Evolutionary conservation across 2,329 filamentous ascomycete genomes (phyloP).

Genomic region (Aspergillus sclerotialis): DNA sequence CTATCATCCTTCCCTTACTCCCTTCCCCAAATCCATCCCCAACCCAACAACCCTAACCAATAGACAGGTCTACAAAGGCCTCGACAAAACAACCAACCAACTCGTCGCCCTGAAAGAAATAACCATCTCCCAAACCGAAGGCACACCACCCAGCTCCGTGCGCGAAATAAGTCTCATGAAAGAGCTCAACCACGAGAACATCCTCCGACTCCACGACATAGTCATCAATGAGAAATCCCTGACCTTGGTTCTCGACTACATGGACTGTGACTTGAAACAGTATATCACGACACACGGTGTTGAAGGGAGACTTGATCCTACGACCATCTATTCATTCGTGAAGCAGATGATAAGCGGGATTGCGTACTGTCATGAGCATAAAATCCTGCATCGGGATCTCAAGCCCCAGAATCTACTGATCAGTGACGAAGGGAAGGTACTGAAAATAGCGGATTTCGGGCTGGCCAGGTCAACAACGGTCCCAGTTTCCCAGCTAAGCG

Average conservation of each 20-base stretch:
- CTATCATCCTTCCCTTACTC: too few species aligned
- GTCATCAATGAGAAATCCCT: conserved; percentile 98
- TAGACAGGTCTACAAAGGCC: neutral
- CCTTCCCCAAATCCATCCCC: neutral
- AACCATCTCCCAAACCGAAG: conserved; percentile 58
- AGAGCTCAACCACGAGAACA: conserved; percentile 97
- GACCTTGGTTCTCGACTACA: conserved; percentile 97
- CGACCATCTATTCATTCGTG: conserved; percentile 97
- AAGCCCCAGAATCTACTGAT: conserved; percentile 96
- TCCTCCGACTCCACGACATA: conserved; percentile 81
- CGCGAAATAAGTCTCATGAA: conserved; percentile 99
- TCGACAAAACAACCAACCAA: neutral
- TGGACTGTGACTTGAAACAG: conserved; percentile 96
- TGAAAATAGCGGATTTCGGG: conserved; percentile 93
- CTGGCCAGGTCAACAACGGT: conserved; percentile 91
- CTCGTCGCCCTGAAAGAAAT: neutral
- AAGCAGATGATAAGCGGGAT: conserved; percentile 91
- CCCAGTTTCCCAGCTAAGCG: conserved; percentile 50
- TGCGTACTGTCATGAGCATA: conserved; percentile 94
- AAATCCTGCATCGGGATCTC: conserved; percentile 87
- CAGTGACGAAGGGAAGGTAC: conserved; percentile 69
- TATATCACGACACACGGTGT: conserved; percentile 95
- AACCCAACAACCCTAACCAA: neutral
- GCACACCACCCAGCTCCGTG: conserved; percentile 92
- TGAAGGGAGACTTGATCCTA: conserved; percentile 75